phyloP scores from a whole-genome alignment of 495 filamentous ascomycete species.

The Penicillium lagena region DNA sequence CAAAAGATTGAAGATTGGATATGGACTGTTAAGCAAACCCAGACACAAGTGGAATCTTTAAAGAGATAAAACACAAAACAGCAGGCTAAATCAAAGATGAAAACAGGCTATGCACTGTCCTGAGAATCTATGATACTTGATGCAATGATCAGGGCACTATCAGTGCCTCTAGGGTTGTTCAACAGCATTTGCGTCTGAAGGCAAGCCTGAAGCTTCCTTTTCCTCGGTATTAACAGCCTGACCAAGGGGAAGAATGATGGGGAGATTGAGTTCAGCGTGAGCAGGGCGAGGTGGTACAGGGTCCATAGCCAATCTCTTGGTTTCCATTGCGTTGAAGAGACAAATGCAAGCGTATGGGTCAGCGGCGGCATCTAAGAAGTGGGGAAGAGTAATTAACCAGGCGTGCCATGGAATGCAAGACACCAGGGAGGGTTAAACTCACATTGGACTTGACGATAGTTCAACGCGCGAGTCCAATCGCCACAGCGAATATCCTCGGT shows the following conservation, averaged over 20 bases:
- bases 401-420: background rate
- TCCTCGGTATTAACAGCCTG: constrained; percentile 2
- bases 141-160: too few relatives aligned
- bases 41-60: too few relatives aligned
- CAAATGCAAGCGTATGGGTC: constrained; percentile 78
- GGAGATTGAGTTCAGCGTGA: constrained; percentile 57
- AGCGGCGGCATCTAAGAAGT: constrained; percentile 61
- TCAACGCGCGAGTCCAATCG: constrained; percentile 61
- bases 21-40: too few relatives aligned
- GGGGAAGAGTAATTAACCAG: background rate
- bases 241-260: constrained; percentile 36
- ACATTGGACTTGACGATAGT: constrained; percentile 67
- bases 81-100: too few relatives aligned
- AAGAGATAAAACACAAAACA: too few relatives aligned
- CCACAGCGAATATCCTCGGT: constrained; percentile 58
- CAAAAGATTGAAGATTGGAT: too few relatives aligned
- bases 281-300: constrained; percentile 65
- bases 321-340: constrained; percentile 63
- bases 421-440: constrained; percentile 19
- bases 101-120: too few relatives aligned
- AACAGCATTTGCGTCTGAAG: too few relatives aligned
- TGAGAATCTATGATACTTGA: too few relatives aligned
- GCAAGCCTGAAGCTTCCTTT: background rate
- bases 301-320: constrained; percentile 54
- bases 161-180: too few relatives aligned